Evolutionary conservation across 1,284 basidiomycete species (phyloP).

Genomic region (Cutaneotrichosporon cyanovorans): DNA sequence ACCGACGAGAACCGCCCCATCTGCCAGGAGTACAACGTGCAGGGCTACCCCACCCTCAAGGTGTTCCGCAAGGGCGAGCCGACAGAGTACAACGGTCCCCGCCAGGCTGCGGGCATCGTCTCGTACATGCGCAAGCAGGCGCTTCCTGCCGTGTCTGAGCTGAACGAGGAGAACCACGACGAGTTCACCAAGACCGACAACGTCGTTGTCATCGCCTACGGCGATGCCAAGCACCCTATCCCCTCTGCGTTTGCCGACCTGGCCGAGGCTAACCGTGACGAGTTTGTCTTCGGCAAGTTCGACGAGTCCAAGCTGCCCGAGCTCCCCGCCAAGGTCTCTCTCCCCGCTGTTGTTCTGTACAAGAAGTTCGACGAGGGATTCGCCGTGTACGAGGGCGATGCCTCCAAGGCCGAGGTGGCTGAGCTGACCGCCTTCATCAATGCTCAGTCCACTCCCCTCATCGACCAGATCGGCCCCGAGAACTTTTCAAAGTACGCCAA

Average conservation of each 20-base stretch:
- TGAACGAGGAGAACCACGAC: conserved; percentile 66
- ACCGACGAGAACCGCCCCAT: conserved; percentile 63
- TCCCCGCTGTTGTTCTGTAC: conserved; percentile 85
- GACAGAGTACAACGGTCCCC: conserved; percentile 73
- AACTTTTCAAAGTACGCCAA: conserved; percentile 84
- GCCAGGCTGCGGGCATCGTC: conserved; percentile 93
- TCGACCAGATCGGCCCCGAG: conserved; percentile 90
- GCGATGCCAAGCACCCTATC: conserved; percentile 59
- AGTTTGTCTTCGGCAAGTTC: conserved; percentile 83
- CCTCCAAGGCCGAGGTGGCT: conserved; percentile 52
- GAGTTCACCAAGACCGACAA: conserved; percentile 87
- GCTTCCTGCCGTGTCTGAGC: conserved; percentile 81
- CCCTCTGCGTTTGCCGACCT: conserved; percentile 66
- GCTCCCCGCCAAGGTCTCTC: conserved; percentile 60
- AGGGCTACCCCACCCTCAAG: conserved; percentile 62
- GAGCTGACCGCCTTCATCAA: conserved; percentile 71
- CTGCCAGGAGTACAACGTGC: conserved; percentile 73
- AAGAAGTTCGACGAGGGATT: conserved; percentile 84
- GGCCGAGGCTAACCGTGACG: conserved; percentile 82
- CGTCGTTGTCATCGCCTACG: conserved; percentile 82
- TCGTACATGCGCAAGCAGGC: conserved; percentile 99
- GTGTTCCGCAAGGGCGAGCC: conserved; percentile 82
- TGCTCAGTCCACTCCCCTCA: conserved; percentile 75
- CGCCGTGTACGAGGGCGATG: conserved; percentile 59
- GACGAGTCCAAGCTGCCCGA: conserved; percentile 63